Base-by-base conservation (phyloP, 805 yeast genomes). In the Limtongozyma cylindracea region DNA sequence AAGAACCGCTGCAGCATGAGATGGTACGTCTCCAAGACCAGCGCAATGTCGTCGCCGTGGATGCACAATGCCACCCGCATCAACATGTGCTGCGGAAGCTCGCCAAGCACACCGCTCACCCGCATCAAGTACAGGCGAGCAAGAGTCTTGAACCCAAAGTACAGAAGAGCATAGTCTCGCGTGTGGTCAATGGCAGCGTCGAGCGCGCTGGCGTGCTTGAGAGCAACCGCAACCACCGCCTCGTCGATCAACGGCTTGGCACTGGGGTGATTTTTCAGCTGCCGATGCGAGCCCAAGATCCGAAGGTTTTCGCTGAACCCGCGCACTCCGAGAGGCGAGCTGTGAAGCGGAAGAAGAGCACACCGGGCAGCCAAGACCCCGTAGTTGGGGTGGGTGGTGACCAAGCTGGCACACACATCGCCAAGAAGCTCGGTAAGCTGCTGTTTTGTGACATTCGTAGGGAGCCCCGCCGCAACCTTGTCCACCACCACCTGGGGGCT, bases 331-430 rank as follows among this genome's bases (percentile, higher is more conserved):
- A 78, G 73, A 23, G 95, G 82, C 50, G 80, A 92, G 49, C 80
- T 82, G 54, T 84, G 95, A 39, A 88, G 57, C 45, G 77, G 78
- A 19, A 94, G 76, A 24, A 88, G 70, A 11, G 96, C 95, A 28
- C 88, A 71, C 51, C 98, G 69, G 17, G 96, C 95, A 24, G 95
- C 95, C 35, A 80, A 57, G 19, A 69, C 66, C 13, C 95, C 94
- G 37, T 84, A 82, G 49, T 88, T 96, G n/a, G 96, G 96, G 45
- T 84, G 96, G 29, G 76, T 63, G 8, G 96, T 84, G 27, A 95
- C 80, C 94, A 88, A n/a, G n/a, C n/a, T n/a, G n/a, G n/a, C n/a
- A n/a, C n/a, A n/a, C n/a, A n/a, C n/a, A n/a, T n/a, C n/a, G n/a
- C n/a, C n/a, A n/a, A n/a, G n/a, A n/a, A n/a, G n/a, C n/a, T n/a